Percentiles rank a stretch among this genome's conserved stretches.
Evolutionary conservation across 148 eudicot species (phyloP).

Genomic region (Tetragonia tetragonoides): DNA sequence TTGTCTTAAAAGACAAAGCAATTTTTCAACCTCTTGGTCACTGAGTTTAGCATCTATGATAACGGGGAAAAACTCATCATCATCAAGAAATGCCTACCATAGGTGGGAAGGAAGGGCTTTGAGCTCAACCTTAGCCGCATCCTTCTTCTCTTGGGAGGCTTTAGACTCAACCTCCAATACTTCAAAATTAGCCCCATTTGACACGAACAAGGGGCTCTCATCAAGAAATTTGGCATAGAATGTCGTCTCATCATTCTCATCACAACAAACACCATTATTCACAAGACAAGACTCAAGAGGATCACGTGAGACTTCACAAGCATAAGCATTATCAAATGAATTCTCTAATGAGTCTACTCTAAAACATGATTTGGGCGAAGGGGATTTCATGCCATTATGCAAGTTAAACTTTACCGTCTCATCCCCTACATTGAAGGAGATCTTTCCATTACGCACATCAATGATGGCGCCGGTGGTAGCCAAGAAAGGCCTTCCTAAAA

Average conservation of each 20-base stretch:
- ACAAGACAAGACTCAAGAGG: too few species aligned
- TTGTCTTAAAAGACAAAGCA: neutral
- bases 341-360: neutral
- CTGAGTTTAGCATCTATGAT: neutral
- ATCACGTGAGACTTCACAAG: neutral
- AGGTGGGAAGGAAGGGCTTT: neutral
- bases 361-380: neutral
- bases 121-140: neutral
- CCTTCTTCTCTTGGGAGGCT: neutral
- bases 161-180: neutral
- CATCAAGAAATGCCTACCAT: neutral
- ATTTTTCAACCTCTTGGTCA: neutral
- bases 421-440: constrained; percentile 1
- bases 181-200: neutral
- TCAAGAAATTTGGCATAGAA: too few species aligned
- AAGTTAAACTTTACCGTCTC: neutral
- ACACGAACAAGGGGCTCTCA: neutral
- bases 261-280: too few species aligned
- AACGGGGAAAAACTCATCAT: neutral
- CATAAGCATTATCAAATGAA: neutral
- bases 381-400: neutral
- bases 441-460: neutral
- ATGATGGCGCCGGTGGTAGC: neutral
- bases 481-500: neutral
- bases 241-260: too few species aligned